Evolutionary conservation across 495 filamentous ascomycete species (phyloP), one percentile per base, ranked within the genome.

Genomic region (Hyphodiscus hymeniophilus): DNA sequence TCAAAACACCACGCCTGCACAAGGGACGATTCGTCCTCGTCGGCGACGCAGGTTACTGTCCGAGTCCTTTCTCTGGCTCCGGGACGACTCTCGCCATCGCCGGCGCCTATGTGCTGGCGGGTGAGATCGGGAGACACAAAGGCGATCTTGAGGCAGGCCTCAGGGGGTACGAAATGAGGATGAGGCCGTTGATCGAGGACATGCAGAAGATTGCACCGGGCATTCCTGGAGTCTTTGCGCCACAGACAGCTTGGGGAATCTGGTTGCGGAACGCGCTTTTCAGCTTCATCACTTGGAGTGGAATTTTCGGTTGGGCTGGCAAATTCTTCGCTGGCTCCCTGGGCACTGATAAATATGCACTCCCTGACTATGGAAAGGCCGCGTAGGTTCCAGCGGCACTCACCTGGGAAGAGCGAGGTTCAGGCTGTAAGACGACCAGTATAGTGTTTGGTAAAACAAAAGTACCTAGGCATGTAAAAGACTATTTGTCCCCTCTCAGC

Each of bases 11-110:
- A 10, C 13, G 51, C 5, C 77, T 68, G 69, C 72, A 60, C 7
- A 50, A 54, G 4, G 71, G 72, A 6, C 63, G 72, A 3, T 63
- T 75, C 11, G 68, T 65, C 0, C 62, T 80, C 2, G n/a, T 81
- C 7, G 79, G 77, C 3, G 77, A 82, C 55, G 69, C 78, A 1
- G 77, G 60, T 3, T 73, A 76, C 44, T 74, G 71, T 47, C 69
- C 74, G 0, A 63, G 64, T 5, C 57, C 67, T 0, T 16, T 77
- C 5, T 73, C 73, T 11, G 74, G 75, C 1, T 64, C 74, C 57
- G 75, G 74, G 0, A 76, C 74, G 0, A 66, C 65, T 0, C 53
- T 48, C 15, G 58, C 59, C 11, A 48, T 80, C 0, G 62, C 69
- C 7, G 75, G 76, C 3, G 67, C 73, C 0, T 80, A 77, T 47